These are phyloP conservation scores for Cyathus striatus DNA, from an alignment of 768 basidiomycete genomes.

Conservation along the genomic window DNA sequence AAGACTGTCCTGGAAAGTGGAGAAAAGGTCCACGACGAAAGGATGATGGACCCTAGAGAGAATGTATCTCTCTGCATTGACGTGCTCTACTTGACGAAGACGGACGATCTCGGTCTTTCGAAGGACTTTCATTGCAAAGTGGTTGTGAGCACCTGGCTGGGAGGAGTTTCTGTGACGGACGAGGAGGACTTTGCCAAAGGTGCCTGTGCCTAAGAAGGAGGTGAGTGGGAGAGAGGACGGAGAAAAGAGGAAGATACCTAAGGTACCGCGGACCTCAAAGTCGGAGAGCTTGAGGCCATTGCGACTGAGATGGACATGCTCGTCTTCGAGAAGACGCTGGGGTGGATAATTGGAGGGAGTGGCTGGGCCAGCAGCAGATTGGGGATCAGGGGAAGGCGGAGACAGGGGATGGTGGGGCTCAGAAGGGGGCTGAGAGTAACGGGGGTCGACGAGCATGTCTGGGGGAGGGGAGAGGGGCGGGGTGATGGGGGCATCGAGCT, in stretches of 20 bases:
- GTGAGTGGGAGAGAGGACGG: conserved; percentile 1
- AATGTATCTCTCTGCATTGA: conserved; percentile 93
- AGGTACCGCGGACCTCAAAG: conserved; percentile 75
- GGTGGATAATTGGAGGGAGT: too few relatives aligned
- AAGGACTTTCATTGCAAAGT: conserved; percentile 88
- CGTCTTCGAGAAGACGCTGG: conserved; percentile 61
- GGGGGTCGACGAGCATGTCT: conserved; percentile 30
- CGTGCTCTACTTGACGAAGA: conserved; percentile 95
- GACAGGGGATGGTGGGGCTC: neutral
- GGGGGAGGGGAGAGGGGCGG: conserved; percentile 61
- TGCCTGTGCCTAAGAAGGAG: conserved; percentile 73
- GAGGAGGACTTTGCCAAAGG: conserved; percentile 89
- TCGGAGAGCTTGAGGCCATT: conserved; percentile 65
- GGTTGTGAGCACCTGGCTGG: conserved; percentile 45
- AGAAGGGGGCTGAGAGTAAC: conserved; percentile 19
- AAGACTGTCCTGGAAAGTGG: conserved; percentile 90
- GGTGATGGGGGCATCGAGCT: conserved; percentile 59
- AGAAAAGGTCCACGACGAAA: conserved; percentile 94
- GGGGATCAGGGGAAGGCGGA: conserved; percentile 7
- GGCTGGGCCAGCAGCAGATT: conserved; percentile 18
- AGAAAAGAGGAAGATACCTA: conserved; percentile 44
- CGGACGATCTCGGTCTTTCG: conserved; percentile 82
- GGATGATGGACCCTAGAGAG: conserved; percentile 89
- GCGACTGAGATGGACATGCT: conserved; percentile 57
- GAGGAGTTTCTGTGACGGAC: conserved; percentile 65